Conservation (phyloP, 2,329 filamentous ascomycete genomes). For the Podosphaera xanthii region DNA sequence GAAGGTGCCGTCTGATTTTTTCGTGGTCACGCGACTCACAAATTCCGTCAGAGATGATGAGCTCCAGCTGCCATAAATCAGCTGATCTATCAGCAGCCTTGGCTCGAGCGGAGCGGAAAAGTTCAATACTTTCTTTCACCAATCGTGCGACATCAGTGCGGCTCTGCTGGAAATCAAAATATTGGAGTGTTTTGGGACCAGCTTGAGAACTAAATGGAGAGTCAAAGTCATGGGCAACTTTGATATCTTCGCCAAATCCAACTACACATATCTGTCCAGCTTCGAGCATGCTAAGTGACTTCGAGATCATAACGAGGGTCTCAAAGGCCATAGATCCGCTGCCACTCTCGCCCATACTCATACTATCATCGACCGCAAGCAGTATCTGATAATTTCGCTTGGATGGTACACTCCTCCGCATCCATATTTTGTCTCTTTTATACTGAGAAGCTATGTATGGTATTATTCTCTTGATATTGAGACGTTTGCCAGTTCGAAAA, state of each 20-base stretch:
- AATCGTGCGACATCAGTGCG: constrained; percentile 69
- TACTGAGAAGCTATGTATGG: constrained; percentile 96
- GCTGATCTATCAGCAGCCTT: constrained; percentile 25
- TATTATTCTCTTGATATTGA: constrained; percentile 99
- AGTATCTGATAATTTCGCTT: constrained; percentile 95
- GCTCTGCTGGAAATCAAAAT: constrained; percentile 67
- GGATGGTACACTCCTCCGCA: constrained; percentile 73
- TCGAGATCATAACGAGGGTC: constrained; percentile 76
- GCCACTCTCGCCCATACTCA: constrained; percentile 67
- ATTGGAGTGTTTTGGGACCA: constrained; percentile 62
- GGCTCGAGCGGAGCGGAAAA: constrained; percentile 54
- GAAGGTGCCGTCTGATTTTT: constrained; percentile 55
- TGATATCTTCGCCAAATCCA: constrained; percentile 66
- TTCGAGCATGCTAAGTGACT: constrained; percentile 77
- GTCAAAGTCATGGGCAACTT: constrained; percentile 68
- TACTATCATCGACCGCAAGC: constrained; percentile 88
- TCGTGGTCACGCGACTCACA: constrained; percentile 67
- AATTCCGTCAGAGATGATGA: constrained; percentile 84
- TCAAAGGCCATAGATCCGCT: constrained; percentile 71
- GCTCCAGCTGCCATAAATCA: constrained; percentile 85
- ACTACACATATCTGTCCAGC: constrained; percentile 81
- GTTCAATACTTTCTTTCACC: constrained; percentile 51
- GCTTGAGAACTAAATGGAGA: constrained; percentile 61
- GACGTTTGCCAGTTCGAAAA: constrained; percentile 89
- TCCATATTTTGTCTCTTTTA: constrained; percentile 99